A percentile compares a stretch with the other conserved stretches of the same genome.
phyloP scores from a whole-genome alignment of 768 basidiomycete species.

The Termitomyces sp. region DNA sequence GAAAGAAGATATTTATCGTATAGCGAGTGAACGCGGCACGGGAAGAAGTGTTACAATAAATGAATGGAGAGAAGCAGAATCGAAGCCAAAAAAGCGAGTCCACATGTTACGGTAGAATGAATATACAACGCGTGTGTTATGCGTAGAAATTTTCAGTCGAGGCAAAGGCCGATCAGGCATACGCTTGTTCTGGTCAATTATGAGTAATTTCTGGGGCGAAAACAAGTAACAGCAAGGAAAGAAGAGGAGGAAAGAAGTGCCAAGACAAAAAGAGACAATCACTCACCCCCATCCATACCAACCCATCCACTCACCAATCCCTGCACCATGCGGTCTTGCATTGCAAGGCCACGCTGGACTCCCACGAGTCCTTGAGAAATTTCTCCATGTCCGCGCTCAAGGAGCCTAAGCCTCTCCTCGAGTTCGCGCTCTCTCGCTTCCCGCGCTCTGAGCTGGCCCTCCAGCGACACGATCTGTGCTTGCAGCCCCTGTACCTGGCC shows the following conservation, averaged over 20 bases:
- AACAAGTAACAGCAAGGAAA: background rate
- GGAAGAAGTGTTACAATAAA: background rate
- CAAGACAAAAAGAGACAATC: conserved; percentile 6
- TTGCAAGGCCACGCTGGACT: conserved; percentile 55
- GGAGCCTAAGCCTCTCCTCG: conserved; percentile 24
- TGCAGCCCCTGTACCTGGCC: conserved; percentile 10
- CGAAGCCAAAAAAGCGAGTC: background rate
- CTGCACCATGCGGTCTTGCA: conserved; percentile 79
- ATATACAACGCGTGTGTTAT: background rate
- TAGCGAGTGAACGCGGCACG: background rate
- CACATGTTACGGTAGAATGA: background rate
- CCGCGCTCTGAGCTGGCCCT: conserved; percentile 25
- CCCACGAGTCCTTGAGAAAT: conserved; percentile 31
- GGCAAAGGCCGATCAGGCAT: background rate
- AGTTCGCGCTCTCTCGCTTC: conserved; percentile 29
- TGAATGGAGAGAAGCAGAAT: background rate
- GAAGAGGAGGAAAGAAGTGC: background rate
- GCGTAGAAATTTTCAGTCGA: background rate
- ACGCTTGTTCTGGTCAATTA: background rate
- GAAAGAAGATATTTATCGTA: background rate
- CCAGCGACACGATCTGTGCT: conserved; percentile 16
- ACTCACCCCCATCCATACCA: conserved; percentile 33
- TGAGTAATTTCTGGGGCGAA: background rate
- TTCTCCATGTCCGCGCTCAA: conserved; percentile 35
- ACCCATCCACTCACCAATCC: conserved; percentile 61